Base-by-base conservation (phyloP, 768 basidiomycete genomes). In the Termitomyces sp. region DNA sequence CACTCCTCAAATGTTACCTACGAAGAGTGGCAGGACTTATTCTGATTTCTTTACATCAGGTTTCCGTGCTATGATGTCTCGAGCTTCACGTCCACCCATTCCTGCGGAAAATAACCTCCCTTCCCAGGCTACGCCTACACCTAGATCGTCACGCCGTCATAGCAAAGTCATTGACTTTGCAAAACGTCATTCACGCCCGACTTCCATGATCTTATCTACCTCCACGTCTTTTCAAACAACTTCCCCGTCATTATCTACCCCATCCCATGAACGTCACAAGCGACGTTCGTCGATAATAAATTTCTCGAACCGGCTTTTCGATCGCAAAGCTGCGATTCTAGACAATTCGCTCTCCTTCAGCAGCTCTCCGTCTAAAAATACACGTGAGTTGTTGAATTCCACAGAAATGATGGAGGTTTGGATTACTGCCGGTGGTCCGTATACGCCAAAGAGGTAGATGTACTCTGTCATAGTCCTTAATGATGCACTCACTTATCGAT, bases 31-130 rank as follows among this genome's bases (percentile, higher is more conserved):
- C 55, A 65, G 65, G 58, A 62, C 60, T 47, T 79, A 79, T 64
- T 79, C 78, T 17, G 76, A 78, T 37, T 77, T 80, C 68, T 79
- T 80, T 64, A 68, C 72, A 27, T 77, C 76, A 42, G 79, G 79
- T 8, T 73, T 78, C 44, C 73, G 73, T 48, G 73, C 72, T 39
- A 72, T 77, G 58, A 67, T 72, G 21, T 67, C 65, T 44, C 65
- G 64, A 34, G 45, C 57, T 9, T 39, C 28, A 34, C 45, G 44
- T 32, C 57, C 58, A 40, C 28, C 49, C 32, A 27, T 53, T 57
- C 32, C 39, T 28, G 25, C 35, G 16, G 53, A 51, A 10, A 39
- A 32, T 23, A 51, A 58, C 28, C 19, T 23, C 14, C 34, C 51
- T 42, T 19, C 56, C 39, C 28, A 41, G 14, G 17, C 52, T 34